phyloP scores from a whole-genome alignment of 257 asterid species.

The Solanum bulbocastanum region DNA sequence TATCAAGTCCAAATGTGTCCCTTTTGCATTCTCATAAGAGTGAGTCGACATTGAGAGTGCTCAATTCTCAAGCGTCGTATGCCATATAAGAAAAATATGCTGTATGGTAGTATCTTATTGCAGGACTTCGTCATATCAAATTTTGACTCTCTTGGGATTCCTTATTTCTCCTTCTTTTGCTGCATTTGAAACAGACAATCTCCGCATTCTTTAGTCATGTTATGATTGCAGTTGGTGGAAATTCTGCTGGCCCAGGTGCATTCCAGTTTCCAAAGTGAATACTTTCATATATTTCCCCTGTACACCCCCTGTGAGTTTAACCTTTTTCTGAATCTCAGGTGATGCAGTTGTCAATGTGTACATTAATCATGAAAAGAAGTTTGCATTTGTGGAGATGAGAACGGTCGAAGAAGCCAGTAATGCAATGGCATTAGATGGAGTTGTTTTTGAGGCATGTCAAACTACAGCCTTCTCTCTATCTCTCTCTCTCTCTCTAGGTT shows the following conservation, averaged over 20 bases:
- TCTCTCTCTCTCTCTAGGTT: not conserved
- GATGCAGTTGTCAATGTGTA: constrained; percentile 97
- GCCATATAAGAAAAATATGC: not conserved
- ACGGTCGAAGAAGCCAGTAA: constrained; percentile 75
- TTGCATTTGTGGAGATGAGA: constrained; percentile 82
- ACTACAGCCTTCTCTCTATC: not conserved
- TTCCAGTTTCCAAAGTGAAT: not conserved
- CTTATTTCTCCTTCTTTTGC: not conserved
- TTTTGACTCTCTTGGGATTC: not conserved
- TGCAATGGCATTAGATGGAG: constrained; percentile 74
- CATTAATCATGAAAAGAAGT: constrained; percentile 66
- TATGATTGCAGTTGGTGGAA: constrained; percentile 94
- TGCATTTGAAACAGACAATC: constrained; percentile 49
- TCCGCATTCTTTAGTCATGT: constrained; percentile 91
- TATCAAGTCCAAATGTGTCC: not conserved
- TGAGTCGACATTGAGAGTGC: not conserved
- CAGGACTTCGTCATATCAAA: not conserved
- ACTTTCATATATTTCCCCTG: not conserved
- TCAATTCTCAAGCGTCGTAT: not conserved
- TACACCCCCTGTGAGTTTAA: not conserved
- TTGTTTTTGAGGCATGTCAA: constrained; percentile 47
- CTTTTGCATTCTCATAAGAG: not conserved
- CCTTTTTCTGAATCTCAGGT: constrained; percentile 35
- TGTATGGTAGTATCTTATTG: not conserved
- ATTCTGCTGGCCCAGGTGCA: constrained; percentile 97